Evolutionary conservation across 2,329 filamentous ascomycete genomes (phyloP), one percentile per base, ranked within the genome.

Genomic region (Colletotrichum chlorophyti): DNA sequence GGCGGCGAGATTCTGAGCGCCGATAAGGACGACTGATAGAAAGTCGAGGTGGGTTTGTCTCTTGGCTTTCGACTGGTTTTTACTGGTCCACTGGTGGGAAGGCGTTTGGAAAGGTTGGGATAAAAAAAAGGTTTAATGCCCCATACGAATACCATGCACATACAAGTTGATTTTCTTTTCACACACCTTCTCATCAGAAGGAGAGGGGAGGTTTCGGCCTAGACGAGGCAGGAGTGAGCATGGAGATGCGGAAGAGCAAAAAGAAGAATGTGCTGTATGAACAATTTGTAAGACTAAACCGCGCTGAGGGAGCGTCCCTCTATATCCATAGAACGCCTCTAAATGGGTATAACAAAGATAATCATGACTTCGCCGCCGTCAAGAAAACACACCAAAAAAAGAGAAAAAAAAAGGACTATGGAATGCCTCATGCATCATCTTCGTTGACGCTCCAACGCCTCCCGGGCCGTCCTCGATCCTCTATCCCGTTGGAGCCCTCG

Each of bases 21-120:
- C 9, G 83, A 85, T 61, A 85, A 84, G 74, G 84, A 87, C 57
- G 84, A 87, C 53, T 86, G 67, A 68, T 24, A 14, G 17, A 27
- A 29, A 9, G 24, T 32, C n/a, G 2, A n/a, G 35, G 24, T n/a
- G 17, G 19, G 6, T 21, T 24, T 3, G 29, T 17, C 9, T 12
- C 12, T 19, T 23, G 53, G 53, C 53, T 47, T 57, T 57, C 45
- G 43, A 32, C 17, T 17, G 2, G 6, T 41, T 41, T 37, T 17
- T 9, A 7, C 15, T 17, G 35, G 14, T 19, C 15, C 15, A 11
- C 4, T 9, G 12, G 17, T 12, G 4, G 35, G 35, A 38, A 9
- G 35, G 35, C 35, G 35, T 38, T 38, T 7, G 35, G 35, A 21
- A 38, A 21, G 34, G 34, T 15, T 11, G 9, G 35, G 35, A 2